Percentiles rank a stretch among this genome's conserved stretches.
phyloP scores from a whole-genome alignment of 1,284 basidiomycete species.

The Trichosporon inkin region DNA sequence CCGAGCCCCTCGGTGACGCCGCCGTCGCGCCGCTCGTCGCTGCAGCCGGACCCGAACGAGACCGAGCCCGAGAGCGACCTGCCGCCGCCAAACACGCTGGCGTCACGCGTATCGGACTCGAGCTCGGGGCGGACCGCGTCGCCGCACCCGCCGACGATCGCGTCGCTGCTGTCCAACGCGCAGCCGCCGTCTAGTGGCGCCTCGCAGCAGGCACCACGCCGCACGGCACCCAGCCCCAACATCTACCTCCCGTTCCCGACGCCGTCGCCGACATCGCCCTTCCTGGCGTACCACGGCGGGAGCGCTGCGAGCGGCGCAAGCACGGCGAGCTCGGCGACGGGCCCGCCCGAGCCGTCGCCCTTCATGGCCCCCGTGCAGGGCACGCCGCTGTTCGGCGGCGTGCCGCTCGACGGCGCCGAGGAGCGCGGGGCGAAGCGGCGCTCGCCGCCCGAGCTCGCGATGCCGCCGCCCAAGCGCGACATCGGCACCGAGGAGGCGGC shows the following conservation, averaged over 20 bases:
- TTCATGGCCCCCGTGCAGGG: constrained; percentile 44
- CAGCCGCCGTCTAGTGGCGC: too few relatives aligned
- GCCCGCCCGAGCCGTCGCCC: constrained; percentile 38
- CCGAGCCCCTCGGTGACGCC: constrained; percentile 33
- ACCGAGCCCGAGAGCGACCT: constrained; percentile 39
- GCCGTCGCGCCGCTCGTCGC: constrained; percentile 12
- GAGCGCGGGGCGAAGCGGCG: constrained; percentile 13
- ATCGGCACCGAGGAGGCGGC: constrained; percentile 45
- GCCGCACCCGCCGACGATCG: constrained; percentile 16
- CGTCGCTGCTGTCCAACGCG: constrained; percentile 16
- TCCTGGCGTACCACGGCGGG: constrained; percentile 32
- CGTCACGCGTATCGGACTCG: constrained; percentile 54
- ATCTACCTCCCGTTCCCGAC: constrained; percentile 49
- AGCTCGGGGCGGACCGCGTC: constrained; percentile 52
- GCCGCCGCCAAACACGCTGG: constrained; percentile 35
- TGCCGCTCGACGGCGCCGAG: constrained; percentile 24
- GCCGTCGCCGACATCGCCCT: constrained; percentile 46
- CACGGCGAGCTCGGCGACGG: constrained; percentile 15
- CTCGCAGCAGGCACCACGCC: constrained; percentile 17
- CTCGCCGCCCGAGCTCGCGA: constrained; percentile 21
- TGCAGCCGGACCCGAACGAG: constrained; percentile 37
- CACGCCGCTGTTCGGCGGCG: constrained; percentile 41
- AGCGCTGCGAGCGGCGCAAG: constrained; percentile 12
- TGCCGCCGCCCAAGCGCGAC: constrained; percentile 14
- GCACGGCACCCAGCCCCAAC: constrained; percentile 34